Conservation (phyloP, 208 protist genomes). For the Acanthamoeba healyi region DNA sequence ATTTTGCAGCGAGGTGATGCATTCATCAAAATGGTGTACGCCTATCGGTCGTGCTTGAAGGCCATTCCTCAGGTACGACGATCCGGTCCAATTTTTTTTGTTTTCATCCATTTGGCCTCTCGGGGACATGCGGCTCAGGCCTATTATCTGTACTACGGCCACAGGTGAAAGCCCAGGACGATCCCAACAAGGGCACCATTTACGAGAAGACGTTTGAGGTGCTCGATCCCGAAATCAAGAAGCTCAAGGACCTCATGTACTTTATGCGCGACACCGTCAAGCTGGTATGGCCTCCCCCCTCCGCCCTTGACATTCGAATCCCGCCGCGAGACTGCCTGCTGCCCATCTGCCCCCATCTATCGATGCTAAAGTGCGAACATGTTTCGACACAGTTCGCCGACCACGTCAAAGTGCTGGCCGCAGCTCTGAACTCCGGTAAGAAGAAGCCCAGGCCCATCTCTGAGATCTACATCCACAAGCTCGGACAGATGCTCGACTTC, state of each 20-base stretch:
- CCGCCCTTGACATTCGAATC: background rate
- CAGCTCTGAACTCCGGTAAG: constrained; percentile 70
- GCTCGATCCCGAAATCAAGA: constrained; percentile 88
- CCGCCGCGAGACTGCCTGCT: no score
- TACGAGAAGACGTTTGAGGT: constrained; percentile 88
- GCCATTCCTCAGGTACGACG: constrained; percentile 81
- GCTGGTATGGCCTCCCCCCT: background rate
- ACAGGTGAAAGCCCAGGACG: constrained; percentile 86
- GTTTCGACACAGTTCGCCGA: constrained; percentile 76
- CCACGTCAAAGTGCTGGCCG: constrained; percentile 79
- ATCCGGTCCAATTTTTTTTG: no score
- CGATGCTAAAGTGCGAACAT: background rate
- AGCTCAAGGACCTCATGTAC: constrained; percentile 87
- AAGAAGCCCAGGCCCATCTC: constrained; percentile 79
- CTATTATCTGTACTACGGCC: background rate
- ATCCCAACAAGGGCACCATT: constrained; percentile 86
- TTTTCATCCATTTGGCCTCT: no score
- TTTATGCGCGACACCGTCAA: constrained; percentile 67
- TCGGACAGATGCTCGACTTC: constrained; percentile 84
- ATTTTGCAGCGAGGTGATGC: constrained; percentile 80
- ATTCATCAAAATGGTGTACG: constrained; percentile 88
- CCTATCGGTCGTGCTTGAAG: constrained; percentile 85
- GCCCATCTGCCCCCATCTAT: background rate
- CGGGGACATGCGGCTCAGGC: no score
- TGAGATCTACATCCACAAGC: constrained; percentile 67